Evolutionary conservation across 495 filamentous ascomycete genomes (phyloP).

Genomic region (Cairneyella variabilis): DNA sequence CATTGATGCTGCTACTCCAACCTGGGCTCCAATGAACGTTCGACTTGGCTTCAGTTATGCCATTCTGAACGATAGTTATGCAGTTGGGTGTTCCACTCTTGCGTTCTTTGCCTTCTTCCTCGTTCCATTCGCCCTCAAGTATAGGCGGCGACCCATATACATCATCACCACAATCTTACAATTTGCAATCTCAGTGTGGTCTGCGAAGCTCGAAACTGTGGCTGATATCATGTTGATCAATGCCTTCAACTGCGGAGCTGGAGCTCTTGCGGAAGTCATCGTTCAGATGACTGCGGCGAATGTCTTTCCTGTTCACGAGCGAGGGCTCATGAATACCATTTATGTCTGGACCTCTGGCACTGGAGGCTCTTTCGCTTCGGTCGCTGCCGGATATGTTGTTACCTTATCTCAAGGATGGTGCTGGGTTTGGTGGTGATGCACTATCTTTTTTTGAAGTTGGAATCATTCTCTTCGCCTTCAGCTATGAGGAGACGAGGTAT

Average conservation of each 20-base stretch:
- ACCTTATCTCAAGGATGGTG: slow-evolving; percentile 40
- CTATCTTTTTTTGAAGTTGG: slow-evolving; percentile 38
- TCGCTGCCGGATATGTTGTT: slow-evolving; percentile 42
- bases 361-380: slow-evolving; percentile 35
- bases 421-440: slow-evolving; percentile 45
- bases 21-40: slow-evolving; percentile 36
- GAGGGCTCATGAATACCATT: slow-evolving; percentile 36
- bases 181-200: slow-evolving; percentile 25
- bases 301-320: slow-evolving; percentile 47
- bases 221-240: slow-evolving; percentile 34
- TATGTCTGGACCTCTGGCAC: slow-evolving; percentile 32
- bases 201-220: slow-evolving; percentile 24
- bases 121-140: slow-evolving; percentile 44
- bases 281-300: slow-evolving; percentile 46
- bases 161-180: slow-evolving; percentile 34
- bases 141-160: slow-evolving; percentile 42
- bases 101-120: slow-evolving; percentile 39
- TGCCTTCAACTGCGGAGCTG: slow-evolving; percentile 32
- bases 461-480: slow-evolving; percentile 34
- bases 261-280: slow-evolving; percentile 39
- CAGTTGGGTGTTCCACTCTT: slow-evolving; percentile 34
- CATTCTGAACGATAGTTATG: slow-evolving; percentile 36
- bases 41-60: slow-evolving; percentile 33
- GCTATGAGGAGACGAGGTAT: slow-evolving; percentile 43
- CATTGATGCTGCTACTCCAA: slow-evolving; percentile 36